phyloP scores from a whole-genome alignment of 495 filamentous ascomycete species.

The Aspergillus avenaceus region DNA sequence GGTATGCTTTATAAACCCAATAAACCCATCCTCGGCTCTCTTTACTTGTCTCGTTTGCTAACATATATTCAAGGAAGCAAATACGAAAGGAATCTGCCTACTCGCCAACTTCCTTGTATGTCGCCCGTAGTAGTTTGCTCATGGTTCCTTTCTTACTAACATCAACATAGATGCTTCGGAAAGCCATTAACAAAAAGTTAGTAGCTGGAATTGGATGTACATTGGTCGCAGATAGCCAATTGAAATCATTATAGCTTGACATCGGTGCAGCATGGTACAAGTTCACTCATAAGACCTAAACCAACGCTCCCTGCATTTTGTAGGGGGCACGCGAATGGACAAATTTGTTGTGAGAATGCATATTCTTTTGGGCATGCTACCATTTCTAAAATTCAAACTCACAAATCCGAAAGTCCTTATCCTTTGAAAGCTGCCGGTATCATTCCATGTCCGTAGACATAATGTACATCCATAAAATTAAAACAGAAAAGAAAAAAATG shows the following conservation, averaged over 20 bases:
- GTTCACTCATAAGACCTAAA: no score
- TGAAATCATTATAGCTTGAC: not conserved
- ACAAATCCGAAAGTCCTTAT: not conserved
- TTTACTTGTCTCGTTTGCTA: constrained; percentile 3
- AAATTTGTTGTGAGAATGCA: no score
- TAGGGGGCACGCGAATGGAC: not conserved
- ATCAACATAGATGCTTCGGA: constrained; percentile 11
- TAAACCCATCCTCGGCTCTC: not conserved
- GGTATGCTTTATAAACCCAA: constrained; percentile 63
- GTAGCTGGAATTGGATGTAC: not conserved
- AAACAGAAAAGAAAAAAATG: constrained; percentile 62
- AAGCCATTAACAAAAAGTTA: not conserved
- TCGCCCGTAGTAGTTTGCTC: constrained; percentile 8
- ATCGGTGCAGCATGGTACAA: not conserved
- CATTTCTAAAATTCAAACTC: not conserved
- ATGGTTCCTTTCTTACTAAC: not conserved
- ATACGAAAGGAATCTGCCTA: constrained; percentile 89
- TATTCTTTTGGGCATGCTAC: not conserved
- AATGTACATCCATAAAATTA: constrained; percentile 89
- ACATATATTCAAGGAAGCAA: constrained; percentile 68
- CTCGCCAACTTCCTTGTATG: constrained; percentile 76
- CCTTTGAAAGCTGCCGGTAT: constrained; percentile 33
- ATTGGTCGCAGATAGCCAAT: not conserved
- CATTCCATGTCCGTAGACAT: constrained; percentile 69
- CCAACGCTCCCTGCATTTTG: no score